Evolutionary conservation across 192 early-diverging fungal species (phyloP), one percentile per base, ranked within the genome.

Genomic region (Coemansia sp.): DNA sequence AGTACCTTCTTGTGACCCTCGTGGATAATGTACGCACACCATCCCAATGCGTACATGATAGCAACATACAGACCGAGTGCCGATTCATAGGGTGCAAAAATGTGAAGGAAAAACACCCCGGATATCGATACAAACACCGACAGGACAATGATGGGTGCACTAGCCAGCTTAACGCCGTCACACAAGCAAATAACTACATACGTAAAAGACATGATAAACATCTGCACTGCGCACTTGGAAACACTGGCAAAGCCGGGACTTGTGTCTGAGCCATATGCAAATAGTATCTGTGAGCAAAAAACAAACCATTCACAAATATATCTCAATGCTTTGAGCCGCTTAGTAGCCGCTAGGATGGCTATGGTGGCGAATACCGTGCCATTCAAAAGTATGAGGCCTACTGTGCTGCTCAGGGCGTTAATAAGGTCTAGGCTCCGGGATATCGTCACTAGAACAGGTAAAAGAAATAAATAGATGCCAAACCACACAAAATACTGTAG

Each of bases 41-140:
- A 59, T 34, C 57, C 57, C 12, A 59, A 18, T 6, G 57, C 15
- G 5, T 59, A 59, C 31, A 59, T 59, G 57, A 59, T 59, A 24
- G 57, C 57, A 0, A 13, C 31, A 16, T 59, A 59, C 57, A 59
- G 13, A 15, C 57, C 57, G 15, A 59, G 6, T 16, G 29, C 57
- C 12, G 15, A 34, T 59, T 59, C 57, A 33, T 59, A 59, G 12
- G 57, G 57, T 13, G 16, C 31, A 36, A 36, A 0, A 0, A 4
- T 4, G 29, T 59, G 57, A 9, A 36, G 0, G 31, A 59, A 2
- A 59, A 59, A 59, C 31, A 33, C 29, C 1, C 16, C 1, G 16
- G 57, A 34, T 59, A 59, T 59, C 16, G 57, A 36, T 18, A 59
- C 31, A 34, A 59, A 34, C 8, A 34, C 31, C 6, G 6, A 34